Percentiles rank a stretch among this genome's conserved stretches.
phyloP scores from a whole-genome alignment of 139 green algal species.

The Bryopsis sp. region DNA sequence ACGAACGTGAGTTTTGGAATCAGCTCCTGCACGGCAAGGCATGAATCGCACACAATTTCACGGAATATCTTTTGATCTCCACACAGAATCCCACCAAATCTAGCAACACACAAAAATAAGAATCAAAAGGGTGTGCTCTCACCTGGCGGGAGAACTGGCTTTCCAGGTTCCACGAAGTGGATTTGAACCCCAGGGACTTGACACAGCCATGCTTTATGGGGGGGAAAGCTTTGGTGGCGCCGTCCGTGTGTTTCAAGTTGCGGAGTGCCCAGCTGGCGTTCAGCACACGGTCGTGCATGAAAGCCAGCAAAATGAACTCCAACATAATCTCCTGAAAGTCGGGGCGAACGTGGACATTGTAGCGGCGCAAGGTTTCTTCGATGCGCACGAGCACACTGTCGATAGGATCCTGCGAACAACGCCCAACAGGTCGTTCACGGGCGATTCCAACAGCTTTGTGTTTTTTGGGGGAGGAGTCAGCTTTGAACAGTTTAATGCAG shows the following conservation, averaged over 20 bases:
- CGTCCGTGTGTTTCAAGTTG: neutral
- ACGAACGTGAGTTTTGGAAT: slow-evolving; percentile 8
- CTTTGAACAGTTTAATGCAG: no score
- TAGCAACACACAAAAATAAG: no score
- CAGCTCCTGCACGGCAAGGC: slow-evolving; percentile 8
- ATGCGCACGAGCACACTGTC: slow-evolving; percentile 15
- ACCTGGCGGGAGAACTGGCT: neutral
- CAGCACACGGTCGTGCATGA: slow-evolving; percentile 23
- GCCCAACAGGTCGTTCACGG: no score
- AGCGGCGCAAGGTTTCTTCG: slow-evolving; percentile 13
- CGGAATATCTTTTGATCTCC: neutral
- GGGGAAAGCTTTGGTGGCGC: neutral
- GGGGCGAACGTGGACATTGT: neutral
- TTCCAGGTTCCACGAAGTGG: neutral
- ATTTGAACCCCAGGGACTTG: slow-evolving; percentile 5
- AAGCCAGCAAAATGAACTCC: slow-evolving; percentile 18
- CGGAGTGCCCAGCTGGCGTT: slow-evolving; percentile 20
- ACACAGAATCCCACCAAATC: neutral
- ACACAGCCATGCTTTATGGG: neutral
- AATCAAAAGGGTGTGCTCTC: no score
- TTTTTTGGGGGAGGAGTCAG: no score
- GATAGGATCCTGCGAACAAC: slow-evolving; percentile 16
- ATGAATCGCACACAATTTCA: neutral
- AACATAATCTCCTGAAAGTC: slow-evolving; percentile 26
- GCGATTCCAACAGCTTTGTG: no score